Conservation (phyloP, 805 yeast genomes). For the Maudiozyma bulderi region DNA sequence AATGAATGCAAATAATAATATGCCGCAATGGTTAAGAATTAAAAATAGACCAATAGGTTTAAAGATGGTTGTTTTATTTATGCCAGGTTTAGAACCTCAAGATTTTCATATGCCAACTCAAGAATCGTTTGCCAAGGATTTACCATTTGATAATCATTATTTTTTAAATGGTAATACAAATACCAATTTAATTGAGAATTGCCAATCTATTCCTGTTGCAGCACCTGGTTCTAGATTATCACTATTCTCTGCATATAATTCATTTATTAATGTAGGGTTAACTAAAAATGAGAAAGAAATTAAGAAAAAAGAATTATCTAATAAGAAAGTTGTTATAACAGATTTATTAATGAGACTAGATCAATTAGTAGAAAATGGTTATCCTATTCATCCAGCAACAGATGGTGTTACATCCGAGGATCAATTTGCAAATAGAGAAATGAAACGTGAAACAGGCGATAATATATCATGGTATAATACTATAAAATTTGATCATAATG, state of each 20-base stretch:
- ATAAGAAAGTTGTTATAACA: constrained; percentile 33
- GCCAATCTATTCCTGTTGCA: constrained; percentile 36
- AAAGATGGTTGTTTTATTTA: constrained; percentile 48
- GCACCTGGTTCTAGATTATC: constrained; percentile 61
- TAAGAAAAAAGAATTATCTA: constrained; percentile 24
- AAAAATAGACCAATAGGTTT: constrained; percentile 38
- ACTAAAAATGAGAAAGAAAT: constrained; percentile 45
- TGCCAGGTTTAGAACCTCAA: constrained; percentile 51
- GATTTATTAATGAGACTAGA: constrained; percentile 45
- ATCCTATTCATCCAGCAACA: constrained; percentile 49
- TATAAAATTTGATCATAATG: constrained; percentile 40
- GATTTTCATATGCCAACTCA: constrained; percentile 31
- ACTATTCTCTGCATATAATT: constrained; percentile 42
- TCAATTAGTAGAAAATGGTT: constrained; percentile 41
- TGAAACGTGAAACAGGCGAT: constrained; percentile 2
- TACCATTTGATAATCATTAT: constrained; percentile 1
- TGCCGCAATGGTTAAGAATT: constrained; percentile 43
- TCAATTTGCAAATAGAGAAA: not conserved
- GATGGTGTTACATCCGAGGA: constrained; percentile 10
- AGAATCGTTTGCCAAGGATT: constrained; percentile 8
- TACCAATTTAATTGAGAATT: constrained; percentile 3
- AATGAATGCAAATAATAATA: constrained; percentile 32
- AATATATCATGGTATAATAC: constrained; percentile 45
- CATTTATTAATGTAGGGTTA: constrained; percentile 48
- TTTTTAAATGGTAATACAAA: constrained; percentile 6